Evolutionary conservation across 2,329 filamentous ascomycete species (phyloP), one percentile per base, ranked within the genome.

Genomic region (Lasiodiplodia sp.): DNA sequence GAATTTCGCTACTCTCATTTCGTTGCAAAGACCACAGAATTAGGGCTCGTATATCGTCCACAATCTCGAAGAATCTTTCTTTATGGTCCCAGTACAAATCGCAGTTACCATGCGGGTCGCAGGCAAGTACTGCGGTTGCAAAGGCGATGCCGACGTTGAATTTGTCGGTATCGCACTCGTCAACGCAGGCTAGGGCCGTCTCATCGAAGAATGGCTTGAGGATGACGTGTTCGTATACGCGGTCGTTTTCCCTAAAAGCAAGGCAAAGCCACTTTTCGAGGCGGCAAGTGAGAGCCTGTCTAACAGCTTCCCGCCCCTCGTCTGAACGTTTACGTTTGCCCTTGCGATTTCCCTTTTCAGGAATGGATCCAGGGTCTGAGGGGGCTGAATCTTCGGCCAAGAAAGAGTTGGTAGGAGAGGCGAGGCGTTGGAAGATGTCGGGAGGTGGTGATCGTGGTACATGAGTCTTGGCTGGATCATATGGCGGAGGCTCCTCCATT

Each of bases 71-170:
- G 12, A 66, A 56, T 14, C 21, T 34, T 3, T 49, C 49, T 18
- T 18, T 10, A 23, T 66, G 28, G 3, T 18, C 21, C 51, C 49
- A 52, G 11, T 66, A 52, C n/a, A 28, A 34, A 2, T 64, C 37
- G 11, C 63, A 56, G 5, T 23, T 25, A 11, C 63, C 63, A 10
- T 28, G 44, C 1, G 51, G 23, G 16, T 66, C 63, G n/a, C 63
- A 66, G 14, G 63, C 63, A 7, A 66, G 16, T 2, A 66, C 63
- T 2, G 63, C 63, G 4, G 63, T 66, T 28, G 63, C 63, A 16
- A 56, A 56, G 16, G 63, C 49, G 14, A 66, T 55, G n/a, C 31
- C 37, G 28, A 44, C 63, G 25, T 66, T 25, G 21, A 66, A 60
- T 11, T 55, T 65, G 31, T 40, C 31, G 3, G 16, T 23, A 4